These are phyloP conservation scores for Alloteropsis angusta DNA, from an alignment of 202 grass and related monocot genomes.

Conservation along the genomic window DNA sequence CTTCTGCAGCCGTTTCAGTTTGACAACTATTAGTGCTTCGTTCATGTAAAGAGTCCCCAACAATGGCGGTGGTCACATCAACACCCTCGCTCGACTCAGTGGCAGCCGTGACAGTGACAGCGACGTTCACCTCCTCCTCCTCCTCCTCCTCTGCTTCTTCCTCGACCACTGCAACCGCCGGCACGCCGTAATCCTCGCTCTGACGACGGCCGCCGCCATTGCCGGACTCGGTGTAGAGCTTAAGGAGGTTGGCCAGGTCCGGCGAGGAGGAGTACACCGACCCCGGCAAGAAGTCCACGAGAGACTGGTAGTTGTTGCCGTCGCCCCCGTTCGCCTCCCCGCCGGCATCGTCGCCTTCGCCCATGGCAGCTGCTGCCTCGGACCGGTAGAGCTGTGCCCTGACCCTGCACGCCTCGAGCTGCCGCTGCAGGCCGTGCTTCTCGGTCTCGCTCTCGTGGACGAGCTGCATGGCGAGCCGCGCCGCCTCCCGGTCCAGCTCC, in stretches of 20 bases:
- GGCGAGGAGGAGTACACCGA: slow-evolving; percentile 36
- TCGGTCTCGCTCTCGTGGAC: slow-evolving; percentile 38
- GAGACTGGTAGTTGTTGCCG: slow-evolving; percentile 42
- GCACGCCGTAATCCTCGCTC: not conserved
- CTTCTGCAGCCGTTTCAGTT: not conserved
- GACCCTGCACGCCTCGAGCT: slow-evolving; percentile 32
- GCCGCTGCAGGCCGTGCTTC: slow-evolving; percentile 32
- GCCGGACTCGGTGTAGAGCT: slow-evolving; percentile 19
- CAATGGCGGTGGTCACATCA: not conserved
- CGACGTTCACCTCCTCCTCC: not conserved
- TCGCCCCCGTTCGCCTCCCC: not conserved
- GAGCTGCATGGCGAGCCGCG: slow-evolving; percentile 41
- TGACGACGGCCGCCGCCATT: not conserved
- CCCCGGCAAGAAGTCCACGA: slow-evolving; percentile 36
- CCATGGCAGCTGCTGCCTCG: not conserved
- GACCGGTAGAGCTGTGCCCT: slow-evolving; percentile 12
- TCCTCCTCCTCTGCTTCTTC: slow-evolving; percentile 16
- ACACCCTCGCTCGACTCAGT: not conserved
- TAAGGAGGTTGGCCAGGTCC: slow-evolving; percentile 37
- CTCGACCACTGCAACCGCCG: not conserved
- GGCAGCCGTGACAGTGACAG: not conserved
- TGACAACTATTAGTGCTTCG: not conserved
- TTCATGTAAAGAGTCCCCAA: not conserved
- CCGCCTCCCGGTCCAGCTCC: slow-evolving; percentile 35
- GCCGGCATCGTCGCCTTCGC: not conserved